Evolutionary conservation across 495 filamentous ascomycete genomes (phyloP).

Genomic region (Penicillium waksmanii): DNA sequence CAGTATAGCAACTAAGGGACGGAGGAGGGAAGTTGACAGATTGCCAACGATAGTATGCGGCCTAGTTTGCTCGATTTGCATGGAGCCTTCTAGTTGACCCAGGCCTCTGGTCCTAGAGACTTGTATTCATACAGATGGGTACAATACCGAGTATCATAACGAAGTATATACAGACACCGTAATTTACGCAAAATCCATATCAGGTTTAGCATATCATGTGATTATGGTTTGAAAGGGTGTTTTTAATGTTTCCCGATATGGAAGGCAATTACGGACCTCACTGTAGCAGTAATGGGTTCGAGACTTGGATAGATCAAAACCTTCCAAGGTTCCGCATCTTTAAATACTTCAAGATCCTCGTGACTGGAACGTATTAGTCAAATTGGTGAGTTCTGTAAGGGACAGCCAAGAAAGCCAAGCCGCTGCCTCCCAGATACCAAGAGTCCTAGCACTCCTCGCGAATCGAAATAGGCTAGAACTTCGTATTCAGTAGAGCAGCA

Average conservation of each 20-base stretch:
- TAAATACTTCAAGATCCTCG: too few relatives aligned
- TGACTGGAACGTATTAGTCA: too few relatives aligned
- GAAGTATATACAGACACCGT: slow-evolving; percentile 13
- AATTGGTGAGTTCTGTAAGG: not conserved
- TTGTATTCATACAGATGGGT: slow-evolving; percentile 15
- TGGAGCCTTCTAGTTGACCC: slow-evolving; percentile 20
- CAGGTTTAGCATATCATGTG: slow-evolving; percentile 14
- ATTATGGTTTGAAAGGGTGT: not conserved
- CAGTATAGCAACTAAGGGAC: slow-evolving; percentile 16
- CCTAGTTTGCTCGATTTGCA: slow-evolving; percentile 24
- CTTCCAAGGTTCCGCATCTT: too few relatives aligned
- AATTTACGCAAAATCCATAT: slow-evolving; percentile 19
- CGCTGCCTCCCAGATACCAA: too few relatives aligned
- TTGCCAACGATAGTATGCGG: slow-evolving; percentile 19
- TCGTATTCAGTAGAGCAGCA: too few relatives aligned
- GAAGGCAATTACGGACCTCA: not conserved
- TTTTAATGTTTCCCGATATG: not conserved
- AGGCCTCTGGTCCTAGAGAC: not conserved
- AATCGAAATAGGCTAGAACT: too few relatives aligned
- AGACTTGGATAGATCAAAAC: too few relatives aligned
- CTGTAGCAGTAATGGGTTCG: not conserved
- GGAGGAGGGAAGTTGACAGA: slow-evolving; percentile 19
- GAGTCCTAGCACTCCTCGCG: too few relatives aligned
- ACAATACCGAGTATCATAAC: slow-evolving; percentile 16
- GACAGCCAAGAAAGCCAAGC: not conserved